Evolutionary conservation across 345 rosid species (phyloP).

Genomic region (Crucihimalaya himalaica): DNA sequence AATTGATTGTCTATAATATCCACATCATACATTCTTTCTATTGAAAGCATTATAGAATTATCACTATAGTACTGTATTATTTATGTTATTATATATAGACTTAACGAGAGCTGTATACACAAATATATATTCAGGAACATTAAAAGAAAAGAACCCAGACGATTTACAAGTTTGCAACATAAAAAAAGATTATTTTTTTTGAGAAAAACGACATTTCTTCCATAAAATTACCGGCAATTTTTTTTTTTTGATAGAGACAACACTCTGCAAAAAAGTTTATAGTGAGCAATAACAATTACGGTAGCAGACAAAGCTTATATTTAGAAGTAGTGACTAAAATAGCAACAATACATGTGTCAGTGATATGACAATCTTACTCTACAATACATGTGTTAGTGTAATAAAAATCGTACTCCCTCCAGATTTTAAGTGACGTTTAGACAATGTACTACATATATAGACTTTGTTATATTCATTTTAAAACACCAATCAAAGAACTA

Average conservation of each 20-base stretch:
- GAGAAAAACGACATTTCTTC: not conserved
- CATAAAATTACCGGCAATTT: not conserved
- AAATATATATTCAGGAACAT: not conserved
- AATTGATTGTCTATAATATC: constrained; percentile 6
- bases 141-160: not conserved
- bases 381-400: not conserved
- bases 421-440: not conserved
- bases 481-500: no score
- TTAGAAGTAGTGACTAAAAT: not conserved
- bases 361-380: no score
- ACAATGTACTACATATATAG: not conserved
- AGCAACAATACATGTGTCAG: not conserved
- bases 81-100: not conserved
- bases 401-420: not conserved
- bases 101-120: not conserved
- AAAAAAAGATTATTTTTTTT: not conserved
- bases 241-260: not conserved
- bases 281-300: not conserved
- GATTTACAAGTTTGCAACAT: not conserved
- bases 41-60: not conserved
- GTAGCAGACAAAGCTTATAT: not conserved
- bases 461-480: no score
- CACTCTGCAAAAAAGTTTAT: not conserved
- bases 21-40: constrained; percentile 9
- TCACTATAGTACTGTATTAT: not conserved